Percentiles rank a stretch among this genome's conserved stretches.
phyloP scores from a whole-genome alignment of 78 protist species.

The Dictyostelium capitatum region DNA sequence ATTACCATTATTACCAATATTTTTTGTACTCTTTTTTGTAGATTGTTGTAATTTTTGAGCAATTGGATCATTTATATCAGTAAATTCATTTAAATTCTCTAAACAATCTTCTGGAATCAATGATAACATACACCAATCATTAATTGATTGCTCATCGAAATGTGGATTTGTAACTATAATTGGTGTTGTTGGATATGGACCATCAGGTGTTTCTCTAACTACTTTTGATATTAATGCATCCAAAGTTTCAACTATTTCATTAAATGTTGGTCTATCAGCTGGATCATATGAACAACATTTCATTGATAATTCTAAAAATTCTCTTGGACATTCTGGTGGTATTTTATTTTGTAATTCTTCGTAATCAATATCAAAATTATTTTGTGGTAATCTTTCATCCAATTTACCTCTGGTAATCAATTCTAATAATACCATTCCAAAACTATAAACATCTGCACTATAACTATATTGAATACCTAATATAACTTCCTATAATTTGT shows the following conservation, averaged over 20 bases:
- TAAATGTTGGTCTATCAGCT: constrained; percentile 58
- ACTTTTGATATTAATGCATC: neutral
- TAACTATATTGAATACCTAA: constrained; percentile 61
- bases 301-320: constrained; percentile 46
- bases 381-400: constrained; percentile 70
- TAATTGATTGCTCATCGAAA: constrained; percentile 47
- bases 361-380: constrained; percentile 65
- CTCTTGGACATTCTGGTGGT: constrained; percentile 60
- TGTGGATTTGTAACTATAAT: neutral
- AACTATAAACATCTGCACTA: constrained; percentile 75
- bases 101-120: constrained; percentile 53
- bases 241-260: constrained; percentile 9
- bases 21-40: neutral
- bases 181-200: constrained; percentile 21
- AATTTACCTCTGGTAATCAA: constrained; percentile 36
- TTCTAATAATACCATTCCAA: constrained; percentile 78
- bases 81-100: constrained; percentile 28
- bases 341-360: constrained; percentile 12
- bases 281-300: constrained; percentile 56
- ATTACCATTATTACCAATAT: neutral
- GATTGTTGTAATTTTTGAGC: neutral
- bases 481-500: constrained; percentile 63
- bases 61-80: neutral
- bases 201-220: constrained; percentile 15
- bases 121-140: constrained; percentile 69